phyloP scores from a whole-genome alignment of 2,329 filamentous ascomycete genomes.

The Aspergillus neotritici region DNA sequence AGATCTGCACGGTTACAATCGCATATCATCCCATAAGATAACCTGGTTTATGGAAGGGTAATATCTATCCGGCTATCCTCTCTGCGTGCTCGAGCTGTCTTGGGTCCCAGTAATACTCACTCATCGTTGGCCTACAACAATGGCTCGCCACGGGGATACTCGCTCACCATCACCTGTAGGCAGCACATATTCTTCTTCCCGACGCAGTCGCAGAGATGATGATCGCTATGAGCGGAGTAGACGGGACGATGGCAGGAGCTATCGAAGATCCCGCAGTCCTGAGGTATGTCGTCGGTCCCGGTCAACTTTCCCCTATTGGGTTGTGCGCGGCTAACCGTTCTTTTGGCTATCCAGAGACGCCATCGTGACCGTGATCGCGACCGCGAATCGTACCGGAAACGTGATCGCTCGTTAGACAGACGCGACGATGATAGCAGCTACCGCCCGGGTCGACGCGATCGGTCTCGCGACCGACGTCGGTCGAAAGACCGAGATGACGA shows the following conservation, averaged over 20 bases:
- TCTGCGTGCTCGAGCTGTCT: constrained; percentile 23
- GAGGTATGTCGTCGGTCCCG: constrained; percentile 34
- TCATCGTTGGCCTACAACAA: constrained; percentile 51
- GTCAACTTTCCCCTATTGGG: neutral
- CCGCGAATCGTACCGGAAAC: constrained; percentile 56
- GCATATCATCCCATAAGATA: constrained; percentile 1
- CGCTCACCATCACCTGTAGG: constrained; percentile 93
- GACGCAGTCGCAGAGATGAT: constrained; percentile 53
- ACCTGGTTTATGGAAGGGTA: constrained; percentile 19
- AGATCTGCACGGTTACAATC: neutral
- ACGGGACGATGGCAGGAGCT: constrained; percentile 46
- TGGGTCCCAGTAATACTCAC: constrained; percentile 44
- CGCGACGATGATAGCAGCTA: constrained; percentile 47
- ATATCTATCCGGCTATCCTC: constrained; percentile 14
- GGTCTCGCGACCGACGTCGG: constrained; percentile 59
- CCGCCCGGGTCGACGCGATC: constrained; percentile 57
- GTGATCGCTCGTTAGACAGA: constrained; percentile 61
- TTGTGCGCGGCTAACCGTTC: constrained; percentile 9
- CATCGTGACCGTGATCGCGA: constrained; percentile 46
- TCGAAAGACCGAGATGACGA: constrained; percentile 53
- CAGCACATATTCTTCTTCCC: constrained; percentile 70
- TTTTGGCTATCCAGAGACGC: constrained; percentile 44
- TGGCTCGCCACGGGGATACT: constrained; percentile 58
- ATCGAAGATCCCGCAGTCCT: constrained; percentile 45
- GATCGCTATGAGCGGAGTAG: constrained; percentile 48